Base-by-base conservation (phyloP, 495 filamentous ascomycete genomes). In the Penicillium waksmanii region DNA sequence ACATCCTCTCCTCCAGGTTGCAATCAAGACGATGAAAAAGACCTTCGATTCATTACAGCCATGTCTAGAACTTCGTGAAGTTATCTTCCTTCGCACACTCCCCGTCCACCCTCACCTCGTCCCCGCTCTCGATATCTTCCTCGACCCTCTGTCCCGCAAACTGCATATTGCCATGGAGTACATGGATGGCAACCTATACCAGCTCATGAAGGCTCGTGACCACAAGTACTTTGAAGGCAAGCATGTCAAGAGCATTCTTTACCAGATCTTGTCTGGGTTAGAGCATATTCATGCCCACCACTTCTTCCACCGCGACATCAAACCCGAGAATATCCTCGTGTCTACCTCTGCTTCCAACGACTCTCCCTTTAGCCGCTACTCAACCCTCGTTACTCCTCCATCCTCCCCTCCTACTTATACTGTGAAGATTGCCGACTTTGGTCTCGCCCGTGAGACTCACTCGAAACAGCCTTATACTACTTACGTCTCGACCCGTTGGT, bases 11-110 rank as follows among this genome's bases (percentile, higher is more conserved):
- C 56, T 58, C 23, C 19, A 98, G 95, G 92, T 98, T 65, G 95
- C 95, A 3, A 97, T 99, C 71, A 99, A 99, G 80, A 97, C 95
- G 17, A 98, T 99, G 96, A 99, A 99, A 83, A 99, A 99, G 84
- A 92, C 90, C 0, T 99, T 98, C 64, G 93, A 98, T 38, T 94
- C 90, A 4, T 91, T 98, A 68, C 76, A 81, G 21, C 91, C 90
- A 42, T 98, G 96, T 71, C 72, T 96, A 59, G 95, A 99, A 69
- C 80, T 99, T 47, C 85, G 95, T 57, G 96, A 99, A 72, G 96
- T 99, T 53, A 93, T 98, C 71, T 99, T 99, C 77, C 81, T 99
- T 23, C 85, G 90, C 61, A 91, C 93, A 12, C 76, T 99, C 15
- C 96, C 96, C 0, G 77, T 82, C 46, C 96, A 99, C 69, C 81